Base-by-base conservation (phyloP, 23 red algal species). In the Chondrus crispus region DNA sequence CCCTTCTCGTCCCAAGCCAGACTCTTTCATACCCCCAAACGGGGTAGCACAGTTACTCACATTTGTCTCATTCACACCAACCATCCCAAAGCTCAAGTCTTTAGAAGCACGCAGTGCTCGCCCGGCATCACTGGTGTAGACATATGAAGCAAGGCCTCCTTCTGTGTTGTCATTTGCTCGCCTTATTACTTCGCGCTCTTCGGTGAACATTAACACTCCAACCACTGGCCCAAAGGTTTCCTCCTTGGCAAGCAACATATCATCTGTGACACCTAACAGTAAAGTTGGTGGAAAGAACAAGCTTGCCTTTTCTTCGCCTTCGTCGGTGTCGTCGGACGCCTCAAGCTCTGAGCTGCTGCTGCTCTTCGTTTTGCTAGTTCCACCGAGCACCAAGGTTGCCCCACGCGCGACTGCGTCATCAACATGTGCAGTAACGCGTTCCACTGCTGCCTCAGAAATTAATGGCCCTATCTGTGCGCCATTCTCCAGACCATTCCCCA, bases 191-290 rank as follows among this genome's bases (percentile, higher is more conserved):
- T 99, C 93, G 2, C 95, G 80, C 14, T 96, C 94, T 18, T 57
- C 68, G 2, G 72, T 45, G 44, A 99, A 99, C 20, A 37, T 29
- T 43, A 94, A 24, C 41, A 99, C 50, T 36, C 89, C 48, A 16
- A 95, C 45, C 51, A 99, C 79, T 40, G 97, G 97, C 13, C 94
- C 97, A 55, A 99, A 96, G 1, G 91, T 95, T 73, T 99, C 97
- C 62, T 96, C 80, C 10, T 52, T 50, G 9, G 81, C 76, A 35
- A 96, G 47, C 43, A 60, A 46, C 91, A 94, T 95, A 26, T 77
- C 88, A 22, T 91, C 85, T 2, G 91, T 95, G 18, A 96, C 95
- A 46, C 85, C 90, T 0, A 28, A 80, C 46, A 99, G 41, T 38
- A 99, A 60, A 40, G 94, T 95, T 18, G 94, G 88, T 26, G 84